Evolutionary conservation across 495 filamentous ascomycete species (phyloP), one percentile per base, ranked within the genome.

Genomic region (Parachaetomium inaequale): DNA sequence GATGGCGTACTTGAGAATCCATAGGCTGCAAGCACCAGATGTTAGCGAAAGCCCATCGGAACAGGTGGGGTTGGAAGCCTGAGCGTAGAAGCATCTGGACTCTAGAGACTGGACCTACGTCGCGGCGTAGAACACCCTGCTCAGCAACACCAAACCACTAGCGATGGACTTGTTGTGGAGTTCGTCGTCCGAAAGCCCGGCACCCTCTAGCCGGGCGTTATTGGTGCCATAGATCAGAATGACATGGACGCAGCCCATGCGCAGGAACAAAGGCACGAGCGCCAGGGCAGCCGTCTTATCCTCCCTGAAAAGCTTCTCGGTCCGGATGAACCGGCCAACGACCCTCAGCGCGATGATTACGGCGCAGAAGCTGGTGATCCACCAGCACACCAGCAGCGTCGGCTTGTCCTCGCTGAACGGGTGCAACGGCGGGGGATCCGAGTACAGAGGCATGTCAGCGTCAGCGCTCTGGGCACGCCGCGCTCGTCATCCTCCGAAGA

Each of bases 331-430:
- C 42, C 94, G 87, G 25, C 94, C 93, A 58, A 70, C 74, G 11
- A 96, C 72, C 0, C 94, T 84, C 32, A 91, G 79, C 19, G 91
- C 61, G 62, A 98, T 96, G 63, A 96, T 89, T 40, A 83, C 81
- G 51, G 92, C 75, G 34, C 91, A 89, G 70, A 95, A 94, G 7
- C 77, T 78, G 8, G 92, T 95, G 61, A 90, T 91, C 94, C 94
- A 96, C 90, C 92, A 97, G 70, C 89, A 93, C 68, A 94, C 91
- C 56, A 97, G 79, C 43, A 98, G 81, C 0, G 90, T 92, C 25
- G 91, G 86, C 63, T 91, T 88, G 75, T 90, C 82, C 31, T 86
- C 69, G 69, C 76, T 64, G 69, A 76, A 74, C 10, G 80, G 75
- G 63, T 81, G 82, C 54, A 80, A 75, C 55, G 81, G 78, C 50